These are phyloP conservation scores for Scutellaria barbata DNA, from an alignment of 257 asterid species.

Conservation along the genomic window DNA sequence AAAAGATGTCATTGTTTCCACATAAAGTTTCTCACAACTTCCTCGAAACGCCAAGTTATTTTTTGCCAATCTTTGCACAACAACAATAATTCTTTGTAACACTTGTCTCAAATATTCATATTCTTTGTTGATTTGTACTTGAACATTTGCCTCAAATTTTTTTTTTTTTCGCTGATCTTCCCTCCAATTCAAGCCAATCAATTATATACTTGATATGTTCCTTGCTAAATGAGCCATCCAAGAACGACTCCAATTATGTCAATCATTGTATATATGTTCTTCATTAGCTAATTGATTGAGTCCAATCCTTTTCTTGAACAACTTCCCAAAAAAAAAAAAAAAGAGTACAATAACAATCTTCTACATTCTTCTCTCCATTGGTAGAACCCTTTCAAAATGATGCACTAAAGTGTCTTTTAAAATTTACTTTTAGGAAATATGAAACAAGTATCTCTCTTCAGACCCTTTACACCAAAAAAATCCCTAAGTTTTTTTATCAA, in stretches of 20 bases:
- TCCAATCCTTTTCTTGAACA: too few relatives aligned
- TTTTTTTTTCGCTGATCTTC: not conserved
- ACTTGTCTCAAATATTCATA: too few relatives aligned
- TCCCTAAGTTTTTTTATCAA: not conserved
- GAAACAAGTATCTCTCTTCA: not conserved
- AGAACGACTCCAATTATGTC: not conserved
- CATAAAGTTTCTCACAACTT: too few relatives aligned
- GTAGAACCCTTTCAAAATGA: not conserved
- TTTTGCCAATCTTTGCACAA: too few relatives aligned
- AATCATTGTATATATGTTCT: not conserved
- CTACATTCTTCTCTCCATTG: not conserved
- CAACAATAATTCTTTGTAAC: too few relatives aligned
- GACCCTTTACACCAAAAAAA: not conserved
- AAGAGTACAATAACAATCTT: not conserved
- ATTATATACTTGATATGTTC: not conserved
- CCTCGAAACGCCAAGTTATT: too few relatives aligned
- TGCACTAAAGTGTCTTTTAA: not conserved
- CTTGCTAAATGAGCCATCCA: not conserved
- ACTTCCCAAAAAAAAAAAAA: too few relatives aligned
- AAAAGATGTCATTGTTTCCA: not conserved
- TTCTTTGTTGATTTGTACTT: too few relatives aligned
- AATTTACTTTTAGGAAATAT: not conserved
- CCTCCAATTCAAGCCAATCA: not conserved
- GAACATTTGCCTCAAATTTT: not conserved
- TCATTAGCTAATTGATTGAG: not conserved